Conservation (phyloP, 2,329 filamentous ascomycete genomes). For the Cryphonectria nitschkei region DNA sequence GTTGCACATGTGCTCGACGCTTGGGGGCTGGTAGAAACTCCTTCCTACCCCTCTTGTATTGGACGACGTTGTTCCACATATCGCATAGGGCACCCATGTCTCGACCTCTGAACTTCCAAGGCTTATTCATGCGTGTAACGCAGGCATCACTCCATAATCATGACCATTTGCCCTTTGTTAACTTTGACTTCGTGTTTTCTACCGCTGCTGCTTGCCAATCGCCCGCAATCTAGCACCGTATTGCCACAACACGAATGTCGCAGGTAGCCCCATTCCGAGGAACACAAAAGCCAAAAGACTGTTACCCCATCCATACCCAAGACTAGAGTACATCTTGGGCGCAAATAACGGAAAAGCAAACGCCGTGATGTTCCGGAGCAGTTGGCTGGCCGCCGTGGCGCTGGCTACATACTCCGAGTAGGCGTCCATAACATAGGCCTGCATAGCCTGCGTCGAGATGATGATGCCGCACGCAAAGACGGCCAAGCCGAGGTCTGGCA, state of each 20-base stretch:
- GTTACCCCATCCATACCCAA: slow-evolving; percentile 50
- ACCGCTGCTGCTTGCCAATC: slow-evolving; percentile 5
- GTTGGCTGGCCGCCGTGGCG: slow-evolving; percentile 54
- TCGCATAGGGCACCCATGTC: neutral
- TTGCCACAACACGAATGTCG: slow-evolving; percentile 38
- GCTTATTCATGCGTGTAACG: neutral
- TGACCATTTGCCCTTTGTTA: too few relatives aligned
- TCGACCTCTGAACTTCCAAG: neutral
- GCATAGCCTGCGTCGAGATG: slow-evolving; percentile 55
- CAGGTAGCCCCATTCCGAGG: slow-evolving; percentile 50
- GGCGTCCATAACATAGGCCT: slow-evolving; percentile 61
- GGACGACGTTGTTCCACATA: neutral
- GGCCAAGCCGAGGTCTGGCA: slow-evolving; percentile 58
- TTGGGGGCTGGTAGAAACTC: neutral
- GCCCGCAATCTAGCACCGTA: slow-evolving; percentile 20
- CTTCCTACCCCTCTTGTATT: neutral
- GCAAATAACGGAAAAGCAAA: slow-evolving; percentile 62
- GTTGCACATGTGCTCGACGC: neutral
- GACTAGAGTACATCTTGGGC: slow-evolving; percentile 39
- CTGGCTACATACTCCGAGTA: slow-evolving; percentile 40
- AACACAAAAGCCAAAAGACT: slow-evolving; percentile 46
- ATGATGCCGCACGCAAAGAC: slow-evolving; percentile 59
- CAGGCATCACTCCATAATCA: neutral
- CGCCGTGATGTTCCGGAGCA: slow-evolving; percentile 56
- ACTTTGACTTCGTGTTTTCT: neutral